Evolutionary conservation across 805 yeast species (phyloP).

Genomic region (Saturnispora galanensis): DNA sequence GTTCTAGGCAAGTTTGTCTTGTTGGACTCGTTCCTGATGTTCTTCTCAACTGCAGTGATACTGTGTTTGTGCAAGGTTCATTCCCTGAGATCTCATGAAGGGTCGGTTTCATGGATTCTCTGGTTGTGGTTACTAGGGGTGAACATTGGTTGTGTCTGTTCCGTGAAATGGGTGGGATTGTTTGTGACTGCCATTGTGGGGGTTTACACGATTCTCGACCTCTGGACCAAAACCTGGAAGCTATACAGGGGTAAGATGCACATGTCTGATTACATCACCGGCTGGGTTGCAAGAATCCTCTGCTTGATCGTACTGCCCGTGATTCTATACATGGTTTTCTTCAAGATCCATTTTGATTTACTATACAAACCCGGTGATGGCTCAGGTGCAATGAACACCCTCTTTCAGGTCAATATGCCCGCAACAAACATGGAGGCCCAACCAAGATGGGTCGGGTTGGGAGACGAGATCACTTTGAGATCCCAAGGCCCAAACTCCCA

Average conservation of each 20-base stretch:
- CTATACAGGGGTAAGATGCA: constrained; percentile 37
- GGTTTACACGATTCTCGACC: constrained; percentile 74
- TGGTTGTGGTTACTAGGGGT: constrained; percentile 59
- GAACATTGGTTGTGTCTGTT: constrained; percentile 73
- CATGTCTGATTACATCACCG: constrained; percentile 40
- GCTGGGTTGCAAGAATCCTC: constrained; percentile 58
- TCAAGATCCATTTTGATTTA: constrained; percentile 68
- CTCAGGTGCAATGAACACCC: constrained; percentile 80
- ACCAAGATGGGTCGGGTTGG: constrained; percentile 55
- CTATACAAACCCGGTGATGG: constrained; percentile 75
- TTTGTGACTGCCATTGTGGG: constrained; percentile 86
- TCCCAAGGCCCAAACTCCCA: constrained; percentile 66
- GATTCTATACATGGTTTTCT: constrained; percentile 50
- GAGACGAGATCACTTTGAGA: constrained; percentile 55
- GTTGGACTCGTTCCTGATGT: constrained; percentile 65
- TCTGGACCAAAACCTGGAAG: constrained; percentile 80
- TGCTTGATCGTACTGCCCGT: constrained; percentile 60
- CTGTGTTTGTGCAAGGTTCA: constrained; percentile 50
- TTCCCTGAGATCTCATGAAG: constrained; percentile 31
- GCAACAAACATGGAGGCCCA: constrained; percentile 57
- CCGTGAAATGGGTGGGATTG: constrained; percentile 80
- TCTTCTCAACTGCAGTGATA: constrained; percentile 66
- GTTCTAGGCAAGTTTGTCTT: constrained; percentile 66
- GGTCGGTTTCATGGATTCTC: constrained; percentile 30
- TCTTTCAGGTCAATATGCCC: constrained; percentile 78